Evolutionary conservation across 179 eudicot species (phyloP), one percentile per base, ranked within the genome.

Genomic region (Heliamphora pulchella): DNA sequence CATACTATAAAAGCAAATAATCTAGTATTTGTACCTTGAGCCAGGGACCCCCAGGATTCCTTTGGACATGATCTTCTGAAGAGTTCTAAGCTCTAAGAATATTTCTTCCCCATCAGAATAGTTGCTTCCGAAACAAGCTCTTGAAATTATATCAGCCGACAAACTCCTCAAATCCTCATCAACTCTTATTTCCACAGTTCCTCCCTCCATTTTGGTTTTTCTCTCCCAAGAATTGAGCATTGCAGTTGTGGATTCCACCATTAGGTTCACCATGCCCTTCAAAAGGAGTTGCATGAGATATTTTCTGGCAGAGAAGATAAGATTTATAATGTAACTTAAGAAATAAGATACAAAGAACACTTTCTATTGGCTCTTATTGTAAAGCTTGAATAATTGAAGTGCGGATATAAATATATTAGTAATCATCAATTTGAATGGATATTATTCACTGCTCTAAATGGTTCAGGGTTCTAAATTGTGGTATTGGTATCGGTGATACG

Each of bases 61-160:
- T 7, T 79, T 79, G 22, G 90, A 69, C 90, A 88, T 86, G 69
- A 84, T 31, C 76, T 55, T 47, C 53, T 81, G 89, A 31, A 90
- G 83, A 31, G 69, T 74, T 65, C 87, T 87, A 22, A 90, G 81
- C 78, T 84, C 84, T 63, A 75, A 75, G 75, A 87, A 90, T 77
- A 90, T 88, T 41, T 80, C 70, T 82, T 88, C 84, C 57, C 91
- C 90, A 66, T 82, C 22, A 22, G 83, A 47, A 63, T 88, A 86
- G 81, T 77, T 84, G 81, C 91, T 87, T 64, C 93, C 91, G 68
- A 90, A 88, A 67, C 91, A 88, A 54, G 93, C 81, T 83, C 87
- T 85, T 77, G 90, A 85, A 18, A 90, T 88, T 48, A 88, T 83
- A 79, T 87, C 90, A 64, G 90, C 88, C 62, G 93, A 88, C 78